These are phyloP conservation scores for Coemansia sp. DNA, from an alignment of 192 early-diverging fungal species.

Conservation along the genomic window DNA sequence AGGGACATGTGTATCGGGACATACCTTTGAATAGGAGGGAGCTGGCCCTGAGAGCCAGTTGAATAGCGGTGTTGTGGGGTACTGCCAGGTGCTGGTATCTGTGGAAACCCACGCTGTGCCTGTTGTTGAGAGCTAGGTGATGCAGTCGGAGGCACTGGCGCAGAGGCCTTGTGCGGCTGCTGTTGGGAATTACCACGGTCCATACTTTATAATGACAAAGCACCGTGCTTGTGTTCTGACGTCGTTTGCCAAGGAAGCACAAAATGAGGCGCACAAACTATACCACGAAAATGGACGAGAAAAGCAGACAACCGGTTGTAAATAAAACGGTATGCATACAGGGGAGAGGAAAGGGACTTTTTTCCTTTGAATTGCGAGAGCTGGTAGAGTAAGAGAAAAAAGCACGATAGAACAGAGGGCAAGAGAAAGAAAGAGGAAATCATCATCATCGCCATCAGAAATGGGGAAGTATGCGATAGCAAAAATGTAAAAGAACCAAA, in stretches of 20 bases:
- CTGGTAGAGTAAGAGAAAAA: not conserved
- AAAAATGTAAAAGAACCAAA: no score
- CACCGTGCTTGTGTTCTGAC: not conserved
- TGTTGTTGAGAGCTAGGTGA: not conserved
- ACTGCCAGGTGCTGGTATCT: slow-evolving; percentile 8
- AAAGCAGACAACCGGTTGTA: not conserved
- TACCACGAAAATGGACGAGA: not conserved
- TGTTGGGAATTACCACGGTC: slow-evolving; percentile 20
- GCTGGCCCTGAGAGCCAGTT: slow-evolving; percentile 28
- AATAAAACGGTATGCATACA: not conserved
- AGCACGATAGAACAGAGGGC: not conserved
- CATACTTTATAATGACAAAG: not conserved
- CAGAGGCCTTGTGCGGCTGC: slow-evolving; percentile 10
- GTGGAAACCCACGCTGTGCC: slow-evolving; percentile 26
- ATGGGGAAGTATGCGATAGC: not conserved
- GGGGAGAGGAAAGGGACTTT: not conserved
- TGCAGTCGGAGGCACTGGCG: not conserved
- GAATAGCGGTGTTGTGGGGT: slow-evolving; percentile 23
- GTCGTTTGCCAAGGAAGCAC: not conserved
- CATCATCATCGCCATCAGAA: not conserved
- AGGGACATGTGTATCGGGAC: not conserved
- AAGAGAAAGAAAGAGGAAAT: slow-evolving; percentile 6
- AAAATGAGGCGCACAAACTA: not conserved
- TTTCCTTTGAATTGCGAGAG: not conserved
- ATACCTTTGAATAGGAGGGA: slow-evolving; percentile 55